A percentile compares a stretch with the other conserved stretches of the same genome.
phyloP scores from a whole-genome alignment of 2,329 filamentous ascomycete species.

The Fusarium udum region DNA sequence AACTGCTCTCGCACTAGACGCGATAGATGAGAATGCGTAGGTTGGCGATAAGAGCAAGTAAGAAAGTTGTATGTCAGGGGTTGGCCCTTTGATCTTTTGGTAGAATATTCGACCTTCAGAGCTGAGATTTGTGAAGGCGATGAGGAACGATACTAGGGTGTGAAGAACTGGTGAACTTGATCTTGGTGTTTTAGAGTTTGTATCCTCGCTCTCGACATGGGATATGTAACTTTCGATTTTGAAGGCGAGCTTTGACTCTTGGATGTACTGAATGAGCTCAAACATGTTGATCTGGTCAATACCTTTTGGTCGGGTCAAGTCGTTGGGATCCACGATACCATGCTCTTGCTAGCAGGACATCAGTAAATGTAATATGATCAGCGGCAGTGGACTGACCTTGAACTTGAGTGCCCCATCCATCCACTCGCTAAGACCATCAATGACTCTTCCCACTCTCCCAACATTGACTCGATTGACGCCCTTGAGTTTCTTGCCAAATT shows the following conservation, averaged over 20 bases:
- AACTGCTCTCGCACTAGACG: constrained; percentile 84
- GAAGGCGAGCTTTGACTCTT: constrained; percentile 89
- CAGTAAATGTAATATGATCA: too few species aligned
- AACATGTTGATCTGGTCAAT: constrained; percentile 96
- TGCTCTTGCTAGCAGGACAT: constrained; percentile 53
- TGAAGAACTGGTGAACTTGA: constrained; percentile 62
- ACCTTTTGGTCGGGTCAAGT: constrained; percentile 82
- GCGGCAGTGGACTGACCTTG: constrained; percentile 52
- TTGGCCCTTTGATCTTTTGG: constrained; percentile 54
- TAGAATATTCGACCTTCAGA: constrained; percentile 74
- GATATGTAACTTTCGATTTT: constrained; percentile 92
- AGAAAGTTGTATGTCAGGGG: constrained; percentile 69
- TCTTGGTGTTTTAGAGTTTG: constrained; percentile 37
- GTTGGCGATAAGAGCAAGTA: constrained; percentile 93
- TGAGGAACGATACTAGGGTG: constrained; percentile 70
- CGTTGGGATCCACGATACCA: constrained; percentile 74
- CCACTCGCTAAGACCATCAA: constrained; percentile 80
- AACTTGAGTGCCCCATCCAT: constrained; percentile 63
- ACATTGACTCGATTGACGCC: constrained; percentile 93
- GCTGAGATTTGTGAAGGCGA: constrained; percentile 87
- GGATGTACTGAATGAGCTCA: constrained; percentile 86
- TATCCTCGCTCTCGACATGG: constrained; percentile 63
- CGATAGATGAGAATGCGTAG: constrained; percentile 88
- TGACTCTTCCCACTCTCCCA: constrained; percentile 83
- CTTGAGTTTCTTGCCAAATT: constrained; percentile 87